Percentiles rank a stretch among this genome's conserved stretches.
phyloP scores from a whole-genome alignment of 2,329 filamentous ascomycete species.

The Stagonosporopsis cucurbitacearum region DNA sequence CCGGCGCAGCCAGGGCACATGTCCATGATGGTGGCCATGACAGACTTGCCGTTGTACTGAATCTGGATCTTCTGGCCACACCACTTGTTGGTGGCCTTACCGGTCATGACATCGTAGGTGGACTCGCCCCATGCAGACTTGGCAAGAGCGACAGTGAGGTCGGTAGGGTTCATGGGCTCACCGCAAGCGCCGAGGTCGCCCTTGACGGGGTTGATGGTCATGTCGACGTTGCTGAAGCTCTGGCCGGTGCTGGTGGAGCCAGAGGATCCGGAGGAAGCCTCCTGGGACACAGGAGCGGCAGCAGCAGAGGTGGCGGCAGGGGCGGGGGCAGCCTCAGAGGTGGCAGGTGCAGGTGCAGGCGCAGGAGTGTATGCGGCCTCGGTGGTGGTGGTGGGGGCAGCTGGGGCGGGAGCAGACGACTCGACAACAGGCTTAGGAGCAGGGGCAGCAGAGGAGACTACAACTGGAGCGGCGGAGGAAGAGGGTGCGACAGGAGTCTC shows the following conservation, averaged over 20 bases:
- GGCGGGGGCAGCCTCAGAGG: conserved; percentile 17
- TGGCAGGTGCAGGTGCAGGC: conserved; percentile 3
- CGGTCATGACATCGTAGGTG: conserved; percentile 41
- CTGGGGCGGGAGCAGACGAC: conserved; percentile 17
- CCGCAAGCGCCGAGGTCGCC: conserved; percentile 44
- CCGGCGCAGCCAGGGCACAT: conserved; percentile 44
- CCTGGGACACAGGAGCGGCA: conserved; percentile 6
- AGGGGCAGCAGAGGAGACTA: conserved; percentile 14
- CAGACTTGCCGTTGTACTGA: conserved; percentile 38
- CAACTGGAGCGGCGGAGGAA: conserved; percentile 6
- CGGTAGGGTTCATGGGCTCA: conserved; percentile 27
- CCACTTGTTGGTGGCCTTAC: conserved; percentile 42
- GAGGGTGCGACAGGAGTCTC: conserved; percentile 12
- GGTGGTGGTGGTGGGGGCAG: conserved; percentile 15
- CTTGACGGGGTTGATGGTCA: conserved; percentile 45
- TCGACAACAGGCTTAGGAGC: conserved; percentile 14
- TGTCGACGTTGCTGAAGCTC: conserved; percentile 26
- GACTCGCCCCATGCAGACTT: conserved; percentile 35
- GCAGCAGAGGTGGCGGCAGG: conserved; percentile 5
- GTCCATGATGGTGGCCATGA: conserved; percentile 42
- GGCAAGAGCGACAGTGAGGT: conserved; percentile 41
- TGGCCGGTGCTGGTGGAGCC: conserved; percentile 13
- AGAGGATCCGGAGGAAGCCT: not conserved
- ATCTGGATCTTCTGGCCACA: conserved; percentile 45
- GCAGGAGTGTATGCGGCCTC: conserved; percentile 20